Conservation (phyloP, 148 eudicot species). For the Rhododendron williamsianum region DNA sequence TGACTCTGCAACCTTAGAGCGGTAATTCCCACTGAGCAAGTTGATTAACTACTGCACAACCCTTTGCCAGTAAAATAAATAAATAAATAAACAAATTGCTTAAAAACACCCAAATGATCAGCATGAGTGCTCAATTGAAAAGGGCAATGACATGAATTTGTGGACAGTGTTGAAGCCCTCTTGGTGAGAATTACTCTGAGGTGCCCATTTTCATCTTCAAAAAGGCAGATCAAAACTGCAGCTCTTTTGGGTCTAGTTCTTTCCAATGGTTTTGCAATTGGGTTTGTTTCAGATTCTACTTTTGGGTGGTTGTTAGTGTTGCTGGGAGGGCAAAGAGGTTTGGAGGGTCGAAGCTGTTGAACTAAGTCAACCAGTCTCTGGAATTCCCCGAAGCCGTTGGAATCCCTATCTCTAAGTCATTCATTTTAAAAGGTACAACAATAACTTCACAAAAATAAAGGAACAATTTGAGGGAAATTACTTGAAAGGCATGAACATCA, state of each 20-base stretch:
- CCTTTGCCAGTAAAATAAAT: not conserved
- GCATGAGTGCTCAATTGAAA: too few species aligned
- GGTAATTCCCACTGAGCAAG: too few species aligned
- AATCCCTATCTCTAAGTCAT: constrained; percentile 9
- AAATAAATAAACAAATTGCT: too few species aligned
- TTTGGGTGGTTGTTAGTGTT: not conserved
- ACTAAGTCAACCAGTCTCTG: constrained; percentile 40
- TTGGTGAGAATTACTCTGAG: constrained; percentile 71
- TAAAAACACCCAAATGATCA: too few species aligned
- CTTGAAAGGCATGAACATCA: too few species aligned
- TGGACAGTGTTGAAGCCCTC: too few species aligned
- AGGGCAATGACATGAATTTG: too few species aligned
- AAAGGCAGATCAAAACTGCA: constrained; percentile 65
- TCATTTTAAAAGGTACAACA: too few species aligned
- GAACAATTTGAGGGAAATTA: too few species aligned
- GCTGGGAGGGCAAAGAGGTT: constrained; percentile 17
- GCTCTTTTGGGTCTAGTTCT: constrained; percentile 33
- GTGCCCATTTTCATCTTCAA: constrained; percentile 55
- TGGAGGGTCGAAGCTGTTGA: constrained; percentile 45
- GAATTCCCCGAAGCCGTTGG: constrained; percentile 21
- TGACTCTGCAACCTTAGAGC: too few species aligned
- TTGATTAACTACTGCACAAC: not conserved
- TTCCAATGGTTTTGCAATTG: not conserved
- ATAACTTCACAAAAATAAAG: too few species aligned
- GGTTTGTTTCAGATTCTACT: not conserved